Base-by-base conservation (phyloP, 805 yeast genomes). In the Candida insectalens region DNA sequence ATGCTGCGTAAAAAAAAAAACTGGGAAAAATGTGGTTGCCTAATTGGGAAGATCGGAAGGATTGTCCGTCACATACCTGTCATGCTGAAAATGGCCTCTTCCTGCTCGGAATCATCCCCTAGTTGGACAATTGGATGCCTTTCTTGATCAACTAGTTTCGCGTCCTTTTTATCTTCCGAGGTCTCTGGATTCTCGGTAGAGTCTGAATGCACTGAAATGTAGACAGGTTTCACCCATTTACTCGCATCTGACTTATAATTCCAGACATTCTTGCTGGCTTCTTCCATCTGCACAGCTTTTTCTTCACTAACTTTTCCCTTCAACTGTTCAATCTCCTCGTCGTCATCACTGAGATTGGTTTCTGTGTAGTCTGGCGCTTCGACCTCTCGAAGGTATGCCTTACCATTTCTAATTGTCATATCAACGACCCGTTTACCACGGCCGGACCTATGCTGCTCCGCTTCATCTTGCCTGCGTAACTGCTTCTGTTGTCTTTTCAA, bases 401-500 rank as follows among this genome's bases (percentile, higher is more conserved):
- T 83, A 6, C 95, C 95, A 38, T 88, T 80, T 27, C 70, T 65
- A 16, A 92, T 76, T 14, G 79, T 74, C 67, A 92, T 77, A 43
- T 82, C 84, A 31, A 92, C 63, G 2, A 82, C 81, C 37, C 70
- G 73, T 39, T 74, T 74, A 4, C 89, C 88, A 30, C 85, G 67
- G 0, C 96, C 96, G 1, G 69, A 51, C 25, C 85, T 60, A 21
- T 69, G 71, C 32, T 60, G 60, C 28, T 75, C 79, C 25, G 63
- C 55, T 30, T 71, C 73, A 37, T 82, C 82, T 48, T 74, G 67
- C 39, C 74, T 75, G 8, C 88, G 64, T 37, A 77, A 51, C 39
- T 74, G 77, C 38, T 78, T 70, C 48, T 92, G 97, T 52, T 88
- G 96, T 44, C 75, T 75, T 53, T 87, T 85, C 46, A 92, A 60